These are phyloP conservation scores for Aspergillus pseudonomiae DNA, from an alignment of 2,329 filamentous ascomycete genomes.

Conservation along the genomic window DNA sequence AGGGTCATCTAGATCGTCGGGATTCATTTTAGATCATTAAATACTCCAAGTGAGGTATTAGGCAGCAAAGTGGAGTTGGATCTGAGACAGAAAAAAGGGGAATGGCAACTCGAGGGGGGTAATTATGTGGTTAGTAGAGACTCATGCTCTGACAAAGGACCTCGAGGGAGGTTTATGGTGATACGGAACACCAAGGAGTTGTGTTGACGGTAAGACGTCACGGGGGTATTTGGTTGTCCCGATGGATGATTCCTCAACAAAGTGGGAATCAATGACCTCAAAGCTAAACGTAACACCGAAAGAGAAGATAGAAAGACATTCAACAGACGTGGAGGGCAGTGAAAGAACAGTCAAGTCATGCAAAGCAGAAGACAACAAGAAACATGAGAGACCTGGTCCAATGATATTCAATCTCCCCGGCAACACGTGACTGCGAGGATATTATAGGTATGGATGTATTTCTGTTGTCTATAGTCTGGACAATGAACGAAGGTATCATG, in stretches of 20 bases:
- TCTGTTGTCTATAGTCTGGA: too few species aligned
- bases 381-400: background rate
- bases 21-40: slow-evolving; percentile 6
- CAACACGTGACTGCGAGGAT: background rate
- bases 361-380: background rate
- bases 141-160: background rate
- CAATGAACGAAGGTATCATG: background rate
- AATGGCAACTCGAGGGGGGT: background rate
- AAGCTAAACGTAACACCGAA: background rate
- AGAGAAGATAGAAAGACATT: background rate
- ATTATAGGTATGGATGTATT: too few species aligned
- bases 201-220: background rate
- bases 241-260: background rate
- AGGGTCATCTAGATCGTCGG: slow-evolving; percentile 17
- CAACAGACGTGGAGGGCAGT: background rate
- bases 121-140: background rate
- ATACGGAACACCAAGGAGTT: background rate
- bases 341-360: background rate
- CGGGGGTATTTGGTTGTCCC: background rate
- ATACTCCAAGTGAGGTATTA: background rate
- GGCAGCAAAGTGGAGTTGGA: background rate
- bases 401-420: background rate
- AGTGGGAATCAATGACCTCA: background rate
- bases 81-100: background rate
- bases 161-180: background rate